phyloP scores from a whole-genome alignment of 176 grass and related monocot genomes.

The barley (Hordeum vulgare) region DNA sequence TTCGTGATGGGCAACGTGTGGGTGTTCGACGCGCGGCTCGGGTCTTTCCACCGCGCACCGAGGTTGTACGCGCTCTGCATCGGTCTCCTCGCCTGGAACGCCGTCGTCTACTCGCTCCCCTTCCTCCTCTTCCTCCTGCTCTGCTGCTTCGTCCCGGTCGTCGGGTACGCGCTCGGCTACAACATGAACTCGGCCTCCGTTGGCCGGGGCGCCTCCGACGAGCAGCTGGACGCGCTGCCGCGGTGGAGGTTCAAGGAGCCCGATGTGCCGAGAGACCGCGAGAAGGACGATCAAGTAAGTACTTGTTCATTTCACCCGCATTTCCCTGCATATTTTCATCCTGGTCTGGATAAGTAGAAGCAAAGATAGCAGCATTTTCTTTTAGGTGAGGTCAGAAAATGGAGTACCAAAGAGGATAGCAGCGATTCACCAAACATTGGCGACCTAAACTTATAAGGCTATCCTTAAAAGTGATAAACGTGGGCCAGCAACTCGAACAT shows the following conservation, averaged over 20 bases:
- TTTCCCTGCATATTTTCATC: background rate
- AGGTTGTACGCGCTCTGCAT: conserved; percentile 77
- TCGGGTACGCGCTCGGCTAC: conserved; percentile 69
- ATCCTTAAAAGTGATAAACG: conserved; percentile 7
- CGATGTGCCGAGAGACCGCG: conserved; percentile 15
- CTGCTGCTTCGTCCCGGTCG: conserved; percentile 81
- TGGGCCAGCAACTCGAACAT: conserved; percentile 9
- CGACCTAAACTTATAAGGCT: background rate
- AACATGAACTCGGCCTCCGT: conserved; percentile 88
- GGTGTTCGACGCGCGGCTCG: conserved; percentile 84
- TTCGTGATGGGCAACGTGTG: conserved; percentile 99
- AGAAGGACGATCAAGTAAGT: conserved; percentile 48
- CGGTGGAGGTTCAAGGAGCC: conserved; percentile 70
- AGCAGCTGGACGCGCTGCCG: conserved; percentile 70
- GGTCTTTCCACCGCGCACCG: conserved; percentile 67
- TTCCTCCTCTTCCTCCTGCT: conserved; percentile 97
- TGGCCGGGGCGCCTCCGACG: conserved; percentile 75
- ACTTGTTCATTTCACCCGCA: background rate
- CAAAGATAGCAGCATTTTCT: background rate
- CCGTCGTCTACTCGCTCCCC: conserved; percentile 83
- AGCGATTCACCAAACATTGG: conserved; percentile 18
- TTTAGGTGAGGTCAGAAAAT: background rate
- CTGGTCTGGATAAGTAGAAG: background rate
- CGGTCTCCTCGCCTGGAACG: conserved; percentile 76
- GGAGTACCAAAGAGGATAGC: background rate